Evolutionary conservation across 2,329 filamentous ascomycete species (phyloP), one percentile per base, ranked within the genome.

Genomic region (Bisporella sp.): DNA sequence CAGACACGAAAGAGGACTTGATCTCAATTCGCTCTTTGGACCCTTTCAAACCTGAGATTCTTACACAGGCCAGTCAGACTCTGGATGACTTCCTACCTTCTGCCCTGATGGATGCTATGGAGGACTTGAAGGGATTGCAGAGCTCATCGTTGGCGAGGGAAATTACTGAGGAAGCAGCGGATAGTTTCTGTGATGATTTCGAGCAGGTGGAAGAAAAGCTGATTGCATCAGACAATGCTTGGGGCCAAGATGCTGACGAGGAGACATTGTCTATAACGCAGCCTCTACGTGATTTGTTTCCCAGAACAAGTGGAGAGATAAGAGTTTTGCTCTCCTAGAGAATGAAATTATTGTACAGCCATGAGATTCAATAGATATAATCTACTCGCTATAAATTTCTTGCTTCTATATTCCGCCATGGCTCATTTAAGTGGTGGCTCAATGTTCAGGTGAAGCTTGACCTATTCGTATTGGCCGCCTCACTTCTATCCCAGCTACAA

Each of bases 81-180:
- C 74, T 99, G 5, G 93, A 99, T 63, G 84, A 89, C 54, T 99
- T 97, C 69, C 73, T 99, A 29, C 91, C 93, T 0, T 95, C 89
- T 1, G 93, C 92, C 3, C 76, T 96, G 31, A 92, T 96, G 75
- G 93, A 99, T 65, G 91, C 91, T 3, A 82, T 88, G 59, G 87
- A 93, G 46, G 88, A 89, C 53, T 68, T 97, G 30, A 85, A 84
- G 56, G 74, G 80, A 41, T 70, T 99, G 1, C 82, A 86, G 54
- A 87, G 88, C 61, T 79, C 86, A 1, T 76, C 75, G 8, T 71
- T 95, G 51, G 85, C 86, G 11, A 80, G 88, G 45, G 75, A 83
- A 44, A 79, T 96, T 45, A 93, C 89, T 0, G 88, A 95, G 60
- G 81, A 87, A 56, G 92, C 91, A 0, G 87, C 90, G 1, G 84